Evolutionary conservation across 1,139 yeast species (phyloP), one percentile per base, ranked within the genome.

Genomic region (Zygoascus sp.): DNA sequence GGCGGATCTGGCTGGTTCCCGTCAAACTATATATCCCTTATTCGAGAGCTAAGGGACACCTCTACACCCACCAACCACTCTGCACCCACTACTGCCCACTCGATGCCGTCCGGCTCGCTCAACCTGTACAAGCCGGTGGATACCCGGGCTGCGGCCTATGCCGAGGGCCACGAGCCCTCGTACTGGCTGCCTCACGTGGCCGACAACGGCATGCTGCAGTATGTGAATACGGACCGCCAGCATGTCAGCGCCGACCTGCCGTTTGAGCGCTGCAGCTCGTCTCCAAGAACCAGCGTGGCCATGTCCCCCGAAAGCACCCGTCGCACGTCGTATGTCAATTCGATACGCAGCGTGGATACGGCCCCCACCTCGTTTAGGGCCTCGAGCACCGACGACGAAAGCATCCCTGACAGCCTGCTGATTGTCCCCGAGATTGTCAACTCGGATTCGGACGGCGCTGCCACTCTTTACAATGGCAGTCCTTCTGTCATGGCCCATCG

Each of bases 1-100:
- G 61, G 62, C 36, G 50, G 50, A 20, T 56, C 25, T 11, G 70
- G 69, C 11, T 66, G 69, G 68, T 66, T 66, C 50, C 69, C 68
- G 15, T 58, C 63, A 25, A 61, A 62, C 42, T 63, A 55, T 49
- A 63, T 61, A 20, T 35, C 39, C 25, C 39, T 35, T 13, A 35
- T 35, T 21, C 22, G 39, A 13, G 25, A 20, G n/a, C n/a, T 35
- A 27, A n/a, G 15, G n/a, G 39, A 20, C 39, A 8, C 39, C 39
- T 11, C 39, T 27, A 20, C 39, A 20, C 4, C 37, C 13, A 13
- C 35, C 37, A 34, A 17, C 37, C 37, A 17, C n/a, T 11, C 28
- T 3, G 28, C 28, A 25, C 28, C 9, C 6, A 22, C 25, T 13
- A 35, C 39, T 13, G 13, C 39, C 39, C 6, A 16, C 20, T 15